phyloP scores from a whole-genome alignment of 768 basidiomycete species.

The Tylopilus rubrobrunneus region DNA sequence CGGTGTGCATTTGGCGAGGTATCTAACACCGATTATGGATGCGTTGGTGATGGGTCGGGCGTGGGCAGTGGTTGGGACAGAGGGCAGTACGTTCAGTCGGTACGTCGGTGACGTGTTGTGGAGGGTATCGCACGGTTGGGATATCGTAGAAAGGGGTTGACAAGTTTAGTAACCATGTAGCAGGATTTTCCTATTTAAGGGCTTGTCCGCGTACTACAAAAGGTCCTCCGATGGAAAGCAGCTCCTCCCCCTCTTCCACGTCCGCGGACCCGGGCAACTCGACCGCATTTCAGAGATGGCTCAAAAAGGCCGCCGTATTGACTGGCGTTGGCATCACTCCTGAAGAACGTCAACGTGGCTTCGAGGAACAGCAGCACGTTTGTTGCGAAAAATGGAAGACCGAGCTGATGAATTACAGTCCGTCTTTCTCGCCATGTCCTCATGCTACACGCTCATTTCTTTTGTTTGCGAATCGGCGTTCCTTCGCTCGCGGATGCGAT shows the following conservation, averaged over 20 bases:
- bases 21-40: conserved; percentile 64
- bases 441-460: conserved; percentile 6
- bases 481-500: not conserved
- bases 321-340: conserved; percentile 50
- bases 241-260: conserved; percentile 19
- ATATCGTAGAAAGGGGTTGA: conserved; percentile 48
- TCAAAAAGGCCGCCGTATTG: conserved; percentile 42
- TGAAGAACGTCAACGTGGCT: conserved; percentile 37
- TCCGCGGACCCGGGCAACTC: conserved; percentile 21
- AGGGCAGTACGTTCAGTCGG: conserved; percentile 70
- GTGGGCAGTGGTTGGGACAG: conserved; percentile 59
- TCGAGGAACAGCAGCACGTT: conserved; percentile 36
- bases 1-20: conserved; percentile 41
- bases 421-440: conserved; percentile 28
- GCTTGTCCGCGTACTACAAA: not conserved
- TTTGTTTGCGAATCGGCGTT: conserved; percentile 10
- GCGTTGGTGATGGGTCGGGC: conserved; percentile 64
- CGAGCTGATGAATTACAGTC: conserved; percentile 67
- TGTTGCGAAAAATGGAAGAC: conserved; percentile 68
- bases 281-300: conserved; percentile 48
- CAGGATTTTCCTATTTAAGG: conserved; percentile 8
- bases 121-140: conserved; percentile 51
- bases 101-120: conserved; percentile 69
- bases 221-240: conserved; percentile 28
- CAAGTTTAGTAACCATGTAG: not conserved